phyloP scores from a whole-genome alignment of 305 asterid species.

The Ilex paraguariensis region DNA sequence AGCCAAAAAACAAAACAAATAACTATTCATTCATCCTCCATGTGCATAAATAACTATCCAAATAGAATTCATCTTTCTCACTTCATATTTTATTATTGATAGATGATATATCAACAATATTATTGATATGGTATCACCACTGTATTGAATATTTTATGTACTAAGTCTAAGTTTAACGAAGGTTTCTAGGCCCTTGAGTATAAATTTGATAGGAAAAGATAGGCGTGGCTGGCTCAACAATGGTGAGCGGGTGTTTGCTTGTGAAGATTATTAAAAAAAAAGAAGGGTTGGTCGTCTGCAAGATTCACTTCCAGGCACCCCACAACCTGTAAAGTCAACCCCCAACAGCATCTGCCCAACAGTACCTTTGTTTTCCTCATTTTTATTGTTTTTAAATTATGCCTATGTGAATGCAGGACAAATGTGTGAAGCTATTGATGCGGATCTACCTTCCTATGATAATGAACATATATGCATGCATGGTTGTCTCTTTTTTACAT shows the following conservation, averaged over 20 bases:
- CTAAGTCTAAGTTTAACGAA: no score
- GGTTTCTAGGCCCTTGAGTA: no score
- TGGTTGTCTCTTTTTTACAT: slow-evolving; percentile 29
- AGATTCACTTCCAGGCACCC: slow-evolving; percentile 40
- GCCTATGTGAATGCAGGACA: background rate
- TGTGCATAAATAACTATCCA: no score
- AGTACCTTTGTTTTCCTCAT: slow-evolving; percentile 41
- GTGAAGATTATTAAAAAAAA: slow-evolving; percentile 36
- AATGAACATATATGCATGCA: slow-evolving; percentile 33
- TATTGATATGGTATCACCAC: no score
- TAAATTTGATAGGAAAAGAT: background rate
- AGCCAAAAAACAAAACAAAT: background rate
- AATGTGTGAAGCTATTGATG: slow-evolving; percentile 54
- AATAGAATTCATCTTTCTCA: no score
- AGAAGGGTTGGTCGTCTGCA: slow-evolving; percentile 28
- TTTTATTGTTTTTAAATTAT: slow-evolving; percentile 18
- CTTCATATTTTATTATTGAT: no score
- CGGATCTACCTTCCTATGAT: slow-evolving; percentile 50
- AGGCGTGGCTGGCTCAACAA: background rate
- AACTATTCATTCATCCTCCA: no score
- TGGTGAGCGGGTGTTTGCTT: slow-evolving; percentile 16
- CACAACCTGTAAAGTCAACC: slow-evolving; percentile 70
- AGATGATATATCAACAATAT: no score
- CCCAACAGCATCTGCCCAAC: slow-evolving; percentile 26
- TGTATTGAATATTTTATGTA: no score